Evolutionary conservation across 495 filamentous ascomycete genomes (phyloP), one percentile per base, ranked within the genome.

Genomic region (Tuber microsphaerosporum): DNA sequence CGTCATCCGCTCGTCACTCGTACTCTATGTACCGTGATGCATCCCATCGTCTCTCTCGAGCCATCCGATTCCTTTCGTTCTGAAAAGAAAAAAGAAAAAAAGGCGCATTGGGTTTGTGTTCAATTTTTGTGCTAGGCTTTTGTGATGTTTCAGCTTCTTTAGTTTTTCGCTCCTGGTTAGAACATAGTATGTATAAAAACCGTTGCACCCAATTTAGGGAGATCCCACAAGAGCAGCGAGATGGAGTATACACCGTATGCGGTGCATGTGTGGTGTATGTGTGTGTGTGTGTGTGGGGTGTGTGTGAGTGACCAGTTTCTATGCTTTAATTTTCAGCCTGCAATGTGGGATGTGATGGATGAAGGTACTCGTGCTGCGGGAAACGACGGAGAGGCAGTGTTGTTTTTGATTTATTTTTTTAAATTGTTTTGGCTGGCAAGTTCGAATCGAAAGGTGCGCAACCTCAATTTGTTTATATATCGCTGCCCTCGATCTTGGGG

Each of bases 381-480:
- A 65, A 31, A 34, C 3, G 56, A 34, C 14, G 26, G 56, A 65
- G 26, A n/a, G 56, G 12, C 56, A 16, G 26, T 65, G 56, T 65
- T 65, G 26, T 65, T 31, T 34, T 31, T 34, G 56, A 65, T 31
- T 65, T 31, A 5, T 65, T 61, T 56, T 56, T 26, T 56, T 26
- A 16, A 65, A 65, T 34, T 65, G 56, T 17, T 65, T 65, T 65
- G 56, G 56, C 34, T 34, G 56, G 14, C 26, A 31, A 34, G 56
- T 17, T 34, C 7, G 56, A 65, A 65, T 65, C 56, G 56, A 22
- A 22, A 12, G 26, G 56, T 6, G 56, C 26, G 2, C 56, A 65
- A 65, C 56, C 56, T 65, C 56, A 31, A n/a, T 65, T 65, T 65
- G 56, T 31, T 17, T 65, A 65, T 65, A 65, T 65, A 65, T 65